A percentile compares a stretch with the other conserved stretches of the same genome.
These are phyloP conservation scores for Nannochloropsis salina DNA, from an alignment of 108 stramenopile genomes.

Conservation along the genomic window DNA sequence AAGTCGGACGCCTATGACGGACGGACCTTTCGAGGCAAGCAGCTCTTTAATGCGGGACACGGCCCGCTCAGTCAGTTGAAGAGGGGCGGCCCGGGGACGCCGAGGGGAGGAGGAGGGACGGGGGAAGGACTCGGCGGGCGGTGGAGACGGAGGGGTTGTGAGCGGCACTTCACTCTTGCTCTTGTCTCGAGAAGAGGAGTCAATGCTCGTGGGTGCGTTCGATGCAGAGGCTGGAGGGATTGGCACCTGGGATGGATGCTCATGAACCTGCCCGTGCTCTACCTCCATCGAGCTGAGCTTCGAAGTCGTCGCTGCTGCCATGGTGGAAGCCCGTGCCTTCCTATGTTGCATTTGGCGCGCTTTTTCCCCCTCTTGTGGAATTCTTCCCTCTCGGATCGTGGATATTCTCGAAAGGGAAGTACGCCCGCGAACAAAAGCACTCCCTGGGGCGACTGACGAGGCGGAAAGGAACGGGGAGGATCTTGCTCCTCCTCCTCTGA, in stretches of 20 bases:
- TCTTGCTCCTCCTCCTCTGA: neutral
- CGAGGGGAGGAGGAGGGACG: neutral
- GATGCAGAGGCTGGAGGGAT: too few relatives aligned
- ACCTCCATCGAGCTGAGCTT: neutral
- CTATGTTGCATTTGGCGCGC: neutral
- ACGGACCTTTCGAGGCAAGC: constrained; percentile 35
- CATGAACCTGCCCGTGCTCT: neutral
- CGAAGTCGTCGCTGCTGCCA: neutral
- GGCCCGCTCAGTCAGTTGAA: constrained; percentile 53
- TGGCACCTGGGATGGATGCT: neutral
- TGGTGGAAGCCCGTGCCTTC: neutral
- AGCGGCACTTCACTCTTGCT: neutral
- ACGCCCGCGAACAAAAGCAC: too few relatives aligned
- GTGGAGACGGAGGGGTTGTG: neutral
- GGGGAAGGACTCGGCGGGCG: neutral
- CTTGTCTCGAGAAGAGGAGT: neutral
- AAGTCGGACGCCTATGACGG: constrained; percentile 79
- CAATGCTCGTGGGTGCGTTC: neutral
- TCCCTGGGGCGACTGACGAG: too few relatives aligned
- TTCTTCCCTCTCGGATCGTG: neutral
- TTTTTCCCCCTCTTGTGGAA: neutral
- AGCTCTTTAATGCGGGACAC: constrained; percentile 47
- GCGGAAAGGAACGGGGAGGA: neutral
- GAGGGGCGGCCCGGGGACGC: neutral
- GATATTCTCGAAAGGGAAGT: too few relatives aligned